These are phyloP conservation scores for Isoetes taiwanensis DNA, from an alignment of 75 land plant genomes.

Conservation along the genomic window DNA sequence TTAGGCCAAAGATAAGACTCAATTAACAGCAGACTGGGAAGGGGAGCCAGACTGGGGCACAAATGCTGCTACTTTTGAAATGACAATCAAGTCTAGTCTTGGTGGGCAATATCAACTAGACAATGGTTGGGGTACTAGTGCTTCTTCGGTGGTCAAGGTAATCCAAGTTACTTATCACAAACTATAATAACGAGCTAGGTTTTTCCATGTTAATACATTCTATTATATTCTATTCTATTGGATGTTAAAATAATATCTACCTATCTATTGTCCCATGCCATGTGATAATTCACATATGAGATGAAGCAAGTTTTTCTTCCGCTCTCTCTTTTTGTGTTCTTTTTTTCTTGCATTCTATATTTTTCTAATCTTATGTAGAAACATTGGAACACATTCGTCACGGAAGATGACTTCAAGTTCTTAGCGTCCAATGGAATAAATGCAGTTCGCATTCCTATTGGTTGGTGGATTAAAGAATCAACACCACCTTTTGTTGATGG, in stretches of 20 bases:
- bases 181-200: too few relatives aligned
- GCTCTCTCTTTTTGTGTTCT: not conserved
- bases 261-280: too few relatives aligned
- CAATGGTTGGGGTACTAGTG: constrained; percentile 65
- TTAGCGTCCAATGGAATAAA: constrained; percentile 49
- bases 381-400: constrained; percentile 54
- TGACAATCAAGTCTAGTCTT: constrained; percentile 47
- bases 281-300: too few relatives aligned
- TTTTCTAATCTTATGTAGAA: constrained; percentile 26
- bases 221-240: too few relatives aligned
- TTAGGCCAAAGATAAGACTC: constrained; percentile 42
- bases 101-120: constrained; percentile 86
- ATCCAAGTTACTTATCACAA: too few relatives aligned
- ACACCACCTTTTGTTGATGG: constrained; percentile 73
- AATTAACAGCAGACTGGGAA: constrained; percentile 47
- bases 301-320: not conserved
- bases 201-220: too few relatives aligned
- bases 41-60: constrained; percentile 60
- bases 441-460: constrained; percentile 76
- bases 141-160: constrained; percentile 46
- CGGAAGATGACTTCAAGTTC: constrained; percentile 39
- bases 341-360: not conserved
- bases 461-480: constrained; percentile 88
- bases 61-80: constrained; percentile 65
- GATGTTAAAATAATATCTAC: too few relatives aligned